Conservation (phyloP, 2,329 filamentous ascomycete species). For the Knufia fluminis region DNA sequence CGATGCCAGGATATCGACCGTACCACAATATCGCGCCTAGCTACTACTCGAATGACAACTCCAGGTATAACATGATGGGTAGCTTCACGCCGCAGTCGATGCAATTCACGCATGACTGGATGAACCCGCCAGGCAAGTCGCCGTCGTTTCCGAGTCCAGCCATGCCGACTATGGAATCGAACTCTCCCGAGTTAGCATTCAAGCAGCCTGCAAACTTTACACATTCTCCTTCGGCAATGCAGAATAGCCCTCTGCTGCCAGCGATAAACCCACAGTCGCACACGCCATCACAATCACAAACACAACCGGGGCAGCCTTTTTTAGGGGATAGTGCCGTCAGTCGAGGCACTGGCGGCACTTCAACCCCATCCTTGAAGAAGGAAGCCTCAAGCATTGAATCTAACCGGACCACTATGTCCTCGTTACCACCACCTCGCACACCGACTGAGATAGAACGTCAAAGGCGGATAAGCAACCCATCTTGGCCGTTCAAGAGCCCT, state of each 20-base stretch:
- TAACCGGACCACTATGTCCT: conserved; percentile 15
- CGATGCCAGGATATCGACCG: conserved; percentile 4
- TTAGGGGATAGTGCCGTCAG: conserved; percentile 12
- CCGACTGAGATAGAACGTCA: conserved; percentile 21
- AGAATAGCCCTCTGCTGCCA: background rate
- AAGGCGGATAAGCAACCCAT: conserved; percentile 22
- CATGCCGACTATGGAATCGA: conserved; percentile 8
- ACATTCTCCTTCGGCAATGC: conserved; percentile 4
- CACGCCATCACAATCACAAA: conserved; percentile 2
- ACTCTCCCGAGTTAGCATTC: conserved; percentile 6
- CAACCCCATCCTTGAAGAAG: conserved; percentile 7
- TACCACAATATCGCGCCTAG: conserved; percentile 6
- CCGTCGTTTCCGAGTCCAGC: conserved; percentile 9
- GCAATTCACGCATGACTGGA: conserved; percentile 21
- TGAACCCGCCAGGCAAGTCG: conserved; percentile 13
- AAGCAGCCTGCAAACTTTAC: conserved; percentile 1
- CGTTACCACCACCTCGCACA: conserved; percentile 18
- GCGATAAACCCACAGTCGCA: background rate
- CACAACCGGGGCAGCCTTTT: conserved; percentile 7
- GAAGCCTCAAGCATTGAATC: conserved; percentile 15
- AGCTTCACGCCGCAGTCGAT: conserved; percentile 7
- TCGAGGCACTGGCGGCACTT: conserved; percentile 10
- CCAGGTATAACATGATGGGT: background rate
- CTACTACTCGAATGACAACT: conserved; percentile 4
- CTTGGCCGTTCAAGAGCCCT: conserved; percentile 23